Evolutionary conservation across 2,329 filamentous ascomycete species (phyloP), one percentile per base, ranked within the genome.

Genomic region (Colletotrichum sp.): DNA sequence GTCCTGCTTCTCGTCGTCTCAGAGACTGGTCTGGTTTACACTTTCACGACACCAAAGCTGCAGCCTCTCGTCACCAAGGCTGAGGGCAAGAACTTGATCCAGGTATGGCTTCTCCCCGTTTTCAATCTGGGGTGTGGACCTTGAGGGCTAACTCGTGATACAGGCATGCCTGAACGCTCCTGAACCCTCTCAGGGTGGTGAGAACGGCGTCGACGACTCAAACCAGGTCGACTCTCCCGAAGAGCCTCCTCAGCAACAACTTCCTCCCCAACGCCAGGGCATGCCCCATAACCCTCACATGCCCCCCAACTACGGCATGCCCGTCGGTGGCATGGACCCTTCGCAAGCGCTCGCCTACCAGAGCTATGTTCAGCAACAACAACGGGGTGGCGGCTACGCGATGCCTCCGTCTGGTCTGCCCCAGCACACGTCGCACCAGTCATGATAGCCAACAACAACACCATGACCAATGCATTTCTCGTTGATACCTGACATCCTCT

Each of bases 71-170:
- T 98, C 80, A 99, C 97, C 78, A 98, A 98, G 89, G 94, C 97
- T 22, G 97, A 98, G 87, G 97, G 97, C 88, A 99, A 99, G 92
- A 99, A 99, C 85, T 89, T 99, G 79, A 98, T 99, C 80, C 97
- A 99, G 93, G 97, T 98, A 91, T 79, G 92, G 13, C 81, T 62
- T 28, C 12, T 32, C 60, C 43, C 36, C 13, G n/a, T 32, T 13
- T 28, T n/a, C 10, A 25, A 32, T 30, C 15, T 2, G n/a, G 18
- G 8, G 5, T n/a, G 30, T 8, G 28, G n/a, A 28, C 13, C 7
- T 18, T 25, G 28, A 22, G 10, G n/a, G 10, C 55, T 76, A 13
- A 73, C 48, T 36, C 9, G 36, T 16, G 16, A n/a, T 58, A 10
- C 80, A 98, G 96, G 96, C 97, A 67, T 99, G 97, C 84, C 88